Evolutionary conservation across 148 eudicot genomes (phyloP).

Genomic region (Rhododendron molle): DNA sequence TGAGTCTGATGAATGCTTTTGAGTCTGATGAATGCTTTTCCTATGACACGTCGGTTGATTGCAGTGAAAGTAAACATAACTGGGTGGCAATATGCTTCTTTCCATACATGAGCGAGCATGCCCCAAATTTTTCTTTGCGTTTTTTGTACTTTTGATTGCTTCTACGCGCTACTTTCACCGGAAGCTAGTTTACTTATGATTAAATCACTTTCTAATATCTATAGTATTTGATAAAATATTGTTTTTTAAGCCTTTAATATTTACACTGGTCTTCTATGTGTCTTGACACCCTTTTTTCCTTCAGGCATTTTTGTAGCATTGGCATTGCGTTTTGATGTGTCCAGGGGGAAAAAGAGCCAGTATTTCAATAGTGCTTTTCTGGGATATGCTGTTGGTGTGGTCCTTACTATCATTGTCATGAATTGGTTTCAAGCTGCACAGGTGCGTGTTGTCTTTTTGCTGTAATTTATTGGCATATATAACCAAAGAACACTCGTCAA

Average conservation of each 20-base stretch:
- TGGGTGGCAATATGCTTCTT: not conserved
- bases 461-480: too few species aligned
- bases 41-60: not conserved
- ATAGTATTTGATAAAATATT: too few species aligned
- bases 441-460: constrained; percentile 32
- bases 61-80: not conserved
- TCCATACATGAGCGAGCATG: not conserved
- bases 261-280: not conserved
- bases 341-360: constrained; percentile 72
- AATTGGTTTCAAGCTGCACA: constrained; percentile 99
- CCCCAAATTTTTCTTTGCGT: not conserved
- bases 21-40: not conserved
- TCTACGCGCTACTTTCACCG: not conserved
- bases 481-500: too few species aligned
- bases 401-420: constrained; percentile 86
- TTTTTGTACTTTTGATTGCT: not conserved
- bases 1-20: not conserved
- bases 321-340: constrained; percentile 96
- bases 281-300: not conserved
- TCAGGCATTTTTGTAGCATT: constrained; percentile 95
- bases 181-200: not conserved
- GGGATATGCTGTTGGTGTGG: constrained; percentile 73
- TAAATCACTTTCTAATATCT: not conserved
- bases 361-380: constrained; percentile 90
- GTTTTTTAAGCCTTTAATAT: not conserved